phyloP scores from a whole-genome alignment of 108 stramenopile species.

The Schizochytrium sp. region DNA sequence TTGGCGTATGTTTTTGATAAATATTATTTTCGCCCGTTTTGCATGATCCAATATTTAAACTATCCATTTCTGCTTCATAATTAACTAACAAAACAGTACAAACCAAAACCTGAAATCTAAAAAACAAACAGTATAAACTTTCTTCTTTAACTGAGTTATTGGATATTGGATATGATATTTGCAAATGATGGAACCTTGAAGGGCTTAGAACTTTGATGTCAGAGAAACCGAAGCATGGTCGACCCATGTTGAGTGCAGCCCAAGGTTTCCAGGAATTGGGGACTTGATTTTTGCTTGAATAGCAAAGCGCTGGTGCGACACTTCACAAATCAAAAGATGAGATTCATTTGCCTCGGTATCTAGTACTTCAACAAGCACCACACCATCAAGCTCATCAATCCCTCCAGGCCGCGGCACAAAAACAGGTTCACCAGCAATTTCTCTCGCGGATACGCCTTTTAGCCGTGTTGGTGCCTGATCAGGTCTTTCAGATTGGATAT shows the following conservation, averaged over 20 bases:
- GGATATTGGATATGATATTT: neutral
- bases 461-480: neutral
- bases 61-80: no score
- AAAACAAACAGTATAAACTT: no score
- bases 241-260: slow-evolving; percentile 53
- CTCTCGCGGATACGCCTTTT: neutral
- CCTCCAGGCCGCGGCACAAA: slow-evolving; percentile 50
- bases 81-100: no score
- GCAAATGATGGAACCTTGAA: neutral
- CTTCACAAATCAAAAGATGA: slow-evolving; percentile 4
- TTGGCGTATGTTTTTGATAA: no score
- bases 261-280: slow-evolving; percentile 22
- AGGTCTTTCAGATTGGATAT: neutral
- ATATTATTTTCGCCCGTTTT: no score
- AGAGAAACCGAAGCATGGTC: neutral
- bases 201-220: slow-evolving; percentile 7
- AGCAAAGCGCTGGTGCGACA: neutral
- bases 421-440: slow-evolving; percentile 13
- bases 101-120: no score
- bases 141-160: neutral
- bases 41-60: no score
- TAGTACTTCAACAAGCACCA: neutral
- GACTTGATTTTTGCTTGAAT: neutral
- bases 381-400: slow-evolving; percentile 39
- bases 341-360: neutral